phyloP scores from a whole-genome alignment of 495 filamentous ascomycete species.

The Aspergillus funiculosus region DNA sequence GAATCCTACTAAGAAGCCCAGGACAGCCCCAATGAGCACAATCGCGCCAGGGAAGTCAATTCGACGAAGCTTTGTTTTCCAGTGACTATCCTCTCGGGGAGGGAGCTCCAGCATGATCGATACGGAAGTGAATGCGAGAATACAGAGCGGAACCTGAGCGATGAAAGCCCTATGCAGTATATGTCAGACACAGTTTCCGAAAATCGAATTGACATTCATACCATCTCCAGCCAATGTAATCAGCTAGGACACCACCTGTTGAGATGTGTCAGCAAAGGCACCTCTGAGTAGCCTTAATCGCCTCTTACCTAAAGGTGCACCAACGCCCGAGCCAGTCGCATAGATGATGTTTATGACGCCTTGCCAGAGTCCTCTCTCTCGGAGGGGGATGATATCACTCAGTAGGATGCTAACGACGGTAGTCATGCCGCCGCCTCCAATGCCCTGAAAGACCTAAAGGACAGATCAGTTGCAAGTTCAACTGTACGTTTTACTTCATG shows the following conservation, averaged over 20 bases:
- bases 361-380: constrained; percentile 76
- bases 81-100: constrained; percentile 46
- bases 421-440: constrained; percentile 84
- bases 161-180: constrained; percentile 56
- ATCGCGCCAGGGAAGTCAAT: constrained; percentile 77
- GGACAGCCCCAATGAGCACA: constrained; percentile 64
- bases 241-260: constrained; percentile 60
- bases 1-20: constrained; percentile 65
- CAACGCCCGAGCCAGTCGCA: constrained; percentile 61
- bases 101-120: constrained; percentile 58
- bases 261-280: constrained; percentile 1
- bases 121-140: constrained; percentile 61
- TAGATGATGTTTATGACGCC: constrained; percentile 78
- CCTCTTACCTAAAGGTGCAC: constrained; percentile 60
- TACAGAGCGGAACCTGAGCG: constrained; percentile 62
- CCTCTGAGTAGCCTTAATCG: not conserved
- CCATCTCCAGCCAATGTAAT: constrained; percentile 81
- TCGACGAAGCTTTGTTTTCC: constrained; percentile 60
- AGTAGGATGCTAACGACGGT: constrained; percentile 72
- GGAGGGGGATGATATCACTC: constrained; percentile 68
- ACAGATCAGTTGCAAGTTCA: not conserved
- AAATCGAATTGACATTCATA: constrained; percentile 26
- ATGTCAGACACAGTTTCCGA: constrained; percentile 8
- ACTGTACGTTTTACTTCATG: not conserved
- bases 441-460: constrained; percentile 53